phyloP scores from a whole-genome alignment of 352 stramenopile species.

The Phytophthora agathidicida region DNA sequence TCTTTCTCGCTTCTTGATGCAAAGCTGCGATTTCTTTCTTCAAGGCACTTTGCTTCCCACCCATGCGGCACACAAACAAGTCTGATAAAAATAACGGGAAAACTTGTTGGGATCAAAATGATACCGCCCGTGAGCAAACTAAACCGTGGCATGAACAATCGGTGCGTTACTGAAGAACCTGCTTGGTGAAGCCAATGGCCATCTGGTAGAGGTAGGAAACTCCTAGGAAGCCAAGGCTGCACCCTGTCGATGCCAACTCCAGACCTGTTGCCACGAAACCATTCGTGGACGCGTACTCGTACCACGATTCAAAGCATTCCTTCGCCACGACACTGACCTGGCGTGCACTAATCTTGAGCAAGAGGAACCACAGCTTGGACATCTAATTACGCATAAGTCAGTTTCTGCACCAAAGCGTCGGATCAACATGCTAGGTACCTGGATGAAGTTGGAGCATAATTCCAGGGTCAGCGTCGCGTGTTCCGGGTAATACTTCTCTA shows the following conservation, averaged over 20 bases:
- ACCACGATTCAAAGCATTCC: slow-evolving; percentile 75
- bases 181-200: slow-evolving; percentile 43
- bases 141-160: slow-evolving; percentile 3
- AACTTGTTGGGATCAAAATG: slow-evolving; percentile 20
- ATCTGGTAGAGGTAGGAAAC: slow-evolving; percentile 65
- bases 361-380: slow-evolving; percentile 78
- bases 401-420: background rate
- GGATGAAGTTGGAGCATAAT: slow-evolving; percentile 73
- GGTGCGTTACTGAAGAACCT: slow-evolving; percentile 25
- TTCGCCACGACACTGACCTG: slow-evolving; percentile 69
- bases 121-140: background rate
- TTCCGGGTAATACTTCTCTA: slow-evolving; percentile 85
- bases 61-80: slow-evolving; percentile 37
- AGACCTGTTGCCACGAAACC: slow-evolving; percentile 72
- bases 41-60: slow-evolving; percentile 55
- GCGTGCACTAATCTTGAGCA: slow-evolving; percentile 78
- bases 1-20: slow-evolving; percentile 37
- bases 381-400: slow-evolving; percentile 45
- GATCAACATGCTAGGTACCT: too few relatives aligned
- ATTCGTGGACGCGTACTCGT: slow-evolving; percentile 68
- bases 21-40: slow-evolving; percentile 69
- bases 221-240: slow-evolving; percentile 68
- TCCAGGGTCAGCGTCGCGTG: slow-evolving; percentile 71
- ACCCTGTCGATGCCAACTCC: slow-evolving; percentile 71
- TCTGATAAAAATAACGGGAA: slow-evolving; percentile 38